These are phyloP conservation scores for Groenewaldozyma salmanticensis DNA, from an alignment of 805 yeast genomes.

Conservation along the genomic window DNA sequence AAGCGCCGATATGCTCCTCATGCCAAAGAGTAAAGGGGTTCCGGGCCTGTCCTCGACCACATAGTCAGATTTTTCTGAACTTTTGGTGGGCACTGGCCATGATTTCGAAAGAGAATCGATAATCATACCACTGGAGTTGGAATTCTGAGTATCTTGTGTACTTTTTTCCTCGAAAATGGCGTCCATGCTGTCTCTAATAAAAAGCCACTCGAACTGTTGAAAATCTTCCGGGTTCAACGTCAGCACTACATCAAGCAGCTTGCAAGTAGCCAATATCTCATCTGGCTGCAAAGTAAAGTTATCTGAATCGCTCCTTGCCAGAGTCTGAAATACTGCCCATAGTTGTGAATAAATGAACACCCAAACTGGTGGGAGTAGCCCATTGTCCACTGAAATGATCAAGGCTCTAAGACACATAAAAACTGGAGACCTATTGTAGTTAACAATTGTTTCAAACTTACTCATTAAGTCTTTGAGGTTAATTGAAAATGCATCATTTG, in stretches of 20 bases:
- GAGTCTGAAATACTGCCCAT: constrained; percentile 39
- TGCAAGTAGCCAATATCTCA: constrained; percentile 46
- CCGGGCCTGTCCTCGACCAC: background rate
- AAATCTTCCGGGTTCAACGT: constrained; percentile 67
- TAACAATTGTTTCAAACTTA: constrained; percentile 35
- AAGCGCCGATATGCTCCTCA: constrained; percentile 29
- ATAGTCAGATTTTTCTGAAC: background rate
- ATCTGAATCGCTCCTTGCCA: constrained; percentile 20
- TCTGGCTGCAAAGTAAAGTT: constrained; percentile 8
- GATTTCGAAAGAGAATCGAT: background rate
- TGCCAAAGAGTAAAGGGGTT: constrained; percentile 34
- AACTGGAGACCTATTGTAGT: constrained; percentile 29
- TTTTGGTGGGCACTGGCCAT: background rate
- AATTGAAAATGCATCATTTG: constrained; percentile 39
- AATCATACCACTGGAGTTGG: background rate
- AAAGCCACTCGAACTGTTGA: constrained; percentile 72
- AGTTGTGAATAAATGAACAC: constrained; percentile 52
- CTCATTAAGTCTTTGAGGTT: constrained; percentile 40
- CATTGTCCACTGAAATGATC: constrained; percentile 48
- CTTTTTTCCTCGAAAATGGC: constrained; percentile 35
- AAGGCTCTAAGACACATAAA: constrained; percentile 56
- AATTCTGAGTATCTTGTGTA: background rate
- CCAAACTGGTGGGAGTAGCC: constrained; percentile 65
- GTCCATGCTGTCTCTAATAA: constrained; percentile 58
- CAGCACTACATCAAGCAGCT: constrained; percentile 66